Base-by-base conservation (phyloP, 495 filamentous ascomycete genomes). In the Neurospora cerealis region DNA sequence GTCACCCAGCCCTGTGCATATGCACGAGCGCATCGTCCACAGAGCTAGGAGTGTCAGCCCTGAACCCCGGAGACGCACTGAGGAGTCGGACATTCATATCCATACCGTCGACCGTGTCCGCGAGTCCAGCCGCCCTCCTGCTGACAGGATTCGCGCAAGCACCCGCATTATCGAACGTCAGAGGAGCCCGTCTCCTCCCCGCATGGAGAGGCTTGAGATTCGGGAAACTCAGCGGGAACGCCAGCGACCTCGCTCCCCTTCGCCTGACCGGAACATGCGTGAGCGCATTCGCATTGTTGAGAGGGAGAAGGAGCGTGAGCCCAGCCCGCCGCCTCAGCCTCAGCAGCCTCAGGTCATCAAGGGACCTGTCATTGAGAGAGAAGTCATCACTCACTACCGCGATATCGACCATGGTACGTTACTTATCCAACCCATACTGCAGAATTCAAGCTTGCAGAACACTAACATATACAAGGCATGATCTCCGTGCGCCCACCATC, bases 321-420 rank as follows among this genome's bases (percentile, higher is more conserved):
- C 83, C 1, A 82, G 80, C 15, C 86, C 85, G 34, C 83, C 85
- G 24, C 87, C 87, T 44, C 85, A 85, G 34, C 82, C 86, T 34
- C 84, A 86, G 48, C 88, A 89, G 4, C 83, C 84, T 32, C 74
- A 77, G 72, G 80, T 87, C 37, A 90, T 93, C 78, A 86, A 88
- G 75, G 89, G 88, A 24, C 91, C 92, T 5, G 87, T 89, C 5
- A 92, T 95, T 75, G 90, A 92, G 78, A 89, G 93, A 74, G 92
- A 96, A 78, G 87, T 96, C 62, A 92, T 94, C 73, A 93, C 92
- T 2, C 93, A 94, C 80, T 94, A 96, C 78, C 87, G 91, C 32
- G 91, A 95, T 77, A 92, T 97, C 78, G 92, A 97, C 80, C 93
- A 97, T 83, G 94, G 93, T 92, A 85, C 81, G 82, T 81, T 39